phyloP scores from a whole-genome alignment of 495 filamentous ascomycete species.

The Xylaria acuta region DNA sequence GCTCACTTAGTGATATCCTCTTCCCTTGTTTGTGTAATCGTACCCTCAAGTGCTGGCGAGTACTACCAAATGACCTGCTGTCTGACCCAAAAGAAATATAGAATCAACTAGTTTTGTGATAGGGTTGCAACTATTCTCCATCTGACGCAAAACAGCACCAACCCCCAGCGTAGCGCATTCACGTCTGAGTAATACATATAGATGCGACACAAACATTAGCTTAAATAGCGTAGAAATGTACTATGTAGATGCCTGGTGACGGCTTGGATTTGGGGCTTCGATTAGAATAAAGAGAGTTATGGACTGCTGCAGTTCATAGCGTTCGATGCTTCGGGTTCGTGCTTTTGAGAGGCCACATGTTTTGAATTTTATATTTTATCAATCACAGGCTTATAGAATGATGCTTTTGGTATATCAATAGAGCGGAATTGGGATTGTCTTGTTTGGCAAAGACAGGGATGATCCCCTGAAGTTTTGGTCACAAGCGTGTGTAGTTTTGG shows the following conservation, averaged over 20 bases:
- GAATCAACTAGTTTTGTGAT: not conserved
- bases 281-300: too few relatives aligned
- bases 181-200: not conserved
- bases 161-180: not conserved
- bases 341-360: not conserved
- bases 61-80: slow-evolving; percentile 7
- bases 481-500: not conserved
- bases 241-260: not conserved
- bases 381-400: not conserved
- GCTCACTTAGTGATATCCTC: not conserved
- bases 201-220: not conserved
- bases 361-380: not conserved
- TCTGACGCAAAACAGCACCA: not conserved
- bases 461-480: not conserved
- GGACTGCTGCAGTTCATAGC: not conserved
- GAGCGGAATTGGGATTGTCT: not conserved
- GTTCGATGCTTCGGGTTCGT: not conserved
- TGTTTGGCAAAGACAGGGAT: not conserved
- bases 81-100: slow-evolving; percentile 5
- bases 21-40: not conserved
- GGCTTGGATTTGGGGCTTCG: not conserved
- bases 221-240: not conserved
- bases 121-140: not conserved
- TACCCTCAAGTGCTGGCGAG: not conserved
- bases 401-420: slow-evolving; percentile 2